phyloP scores from a whole-genome alignment of 345 rosid species.

The rapeseed (Brassica napus) region DNA sequence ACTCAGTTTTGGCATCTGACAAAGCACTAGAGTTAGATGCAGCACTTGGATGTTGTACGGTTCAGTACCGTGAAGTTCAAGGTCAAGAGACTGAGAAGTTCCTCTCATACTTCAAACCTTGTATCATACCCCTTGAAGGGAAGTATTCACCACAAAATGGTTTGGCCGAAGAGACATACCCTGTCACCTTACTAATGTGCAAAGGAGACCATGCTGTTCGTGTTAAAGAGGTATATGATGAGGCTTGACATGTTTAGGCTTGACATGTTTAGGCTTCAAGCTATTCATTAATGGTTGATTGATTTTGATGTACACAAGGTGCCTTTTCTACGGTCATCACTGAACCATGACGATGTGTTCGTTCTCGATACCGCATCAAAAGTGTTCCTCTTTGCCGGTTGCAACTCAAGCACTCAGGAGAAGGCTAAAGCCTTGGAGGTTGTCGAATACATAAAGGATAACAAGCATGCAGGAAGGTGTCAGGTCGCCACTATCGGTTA shows the following conservation, averaged over 20 bases:
- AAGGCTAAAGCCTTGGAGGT: constrained; percentile 93
- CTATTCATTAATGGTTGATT: background rate
- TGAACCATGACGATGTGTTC: constrained; percentile 78
- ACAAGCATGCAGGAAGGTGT: constrained; percentile 73
- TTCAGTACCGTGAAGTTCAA: constrained; percentile 87
- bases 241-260: too few species aligned
- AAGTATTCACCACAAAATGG: constrained; percentile 47
- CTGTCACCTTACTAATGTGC: constrained; percentile 57
- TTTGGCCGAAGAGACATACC: constrained; percentile 45
- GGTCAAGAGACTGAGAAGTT: constrained; percentile 81
- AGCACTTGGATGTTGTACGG: constrained; percentile 74
- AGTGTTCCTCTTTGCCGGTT: constrained; percentile 79
- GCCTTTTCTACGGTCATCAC: constrained; percentile 74
- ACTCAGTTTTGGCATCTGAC: constrained; percentile 62
- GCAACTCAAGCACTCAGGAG: constrained; percentile 79
- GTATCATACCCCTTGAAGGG: constrained; percentile 81
- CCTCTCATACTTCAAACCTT: constrained; percentile 82
- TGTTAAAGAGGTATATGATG: constrained; percentile 63
- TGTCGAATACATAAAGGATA: constrained; percentile 65
- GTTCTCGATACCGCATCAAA: constrained; percentile 82
- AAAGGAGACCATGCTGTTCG: constrained; percentile 80
- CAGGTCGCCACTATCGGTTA: constrained; percentile 78
- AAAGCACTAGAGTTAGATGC: constrained; percentile 80
- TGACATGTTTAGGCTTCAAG: background rate
- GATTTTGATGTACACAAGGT: constrained; percentile 48